Evolutionary conservation across 805 yeast species (phyloP).

Genomic region (Candida incommunis): DNA sequence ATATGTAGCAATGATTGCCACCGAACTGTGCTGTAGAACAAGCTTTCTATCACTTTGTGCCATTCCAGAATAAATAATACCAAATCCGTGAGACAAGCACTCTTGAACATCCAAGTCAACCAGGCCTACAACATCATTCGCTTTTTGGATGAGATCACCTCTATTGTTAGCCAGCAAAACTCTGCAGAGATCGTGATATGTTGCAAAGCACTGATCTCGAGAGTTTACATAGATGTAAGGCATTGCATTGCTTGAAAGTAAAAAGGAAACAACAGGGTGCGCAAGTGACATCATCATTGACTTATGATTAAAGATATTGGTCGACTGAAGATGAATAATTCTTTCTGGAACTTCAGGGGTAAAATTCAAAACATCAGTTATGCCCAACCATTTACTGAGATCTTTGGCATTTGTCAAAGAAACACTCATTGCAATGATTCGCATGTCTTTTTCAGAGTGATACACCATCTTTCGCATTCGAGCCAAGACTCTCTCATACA

Average conservation of each 20-base stretch:
- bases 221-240: conserved; percentile 44
- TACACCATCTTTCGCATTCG: conserved; percentile 57
- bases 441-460: conserved; percentile 41
- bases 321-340: conserved; percentile 37
- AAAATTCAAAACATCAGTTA: conserved; percentile 50
- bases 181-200: conserved; percentile 32
- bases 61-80: conserved; percentile 49
- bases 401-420: conserved; percentile 66
- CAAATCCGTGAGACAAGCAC: conserved; percentile 47
- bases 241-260: neutral
- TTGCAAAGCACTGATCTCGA: conserved; percentile 38
- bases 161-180: conserved; percentile 28
- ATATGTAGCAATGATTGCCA: conserved; percentile 45
- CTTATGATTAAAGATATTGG: conserved; percentile 33
- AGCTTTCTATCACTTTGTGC: conserved; percentile 33
- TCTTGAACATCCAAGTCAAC: conserved; percentile 4
- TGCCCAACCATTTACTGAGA: conserved; percentile 79
- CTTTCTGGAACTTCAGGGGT: conserved; percentile 46
- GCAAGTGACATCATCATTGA: conserved; percentile 39
- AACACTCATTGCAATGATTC: conserved; percentile 58
- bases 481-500: conserved; percentile 57
- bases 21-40: conserved; percentile 37
- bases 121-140: neutral
- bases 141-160: conserved; percentile 33
- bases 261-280: conserved; percentile 24